phyloP scores from a whole-genome alignment of 441 rosid genomes.

The Gossypium schwendimanii region DNA sequence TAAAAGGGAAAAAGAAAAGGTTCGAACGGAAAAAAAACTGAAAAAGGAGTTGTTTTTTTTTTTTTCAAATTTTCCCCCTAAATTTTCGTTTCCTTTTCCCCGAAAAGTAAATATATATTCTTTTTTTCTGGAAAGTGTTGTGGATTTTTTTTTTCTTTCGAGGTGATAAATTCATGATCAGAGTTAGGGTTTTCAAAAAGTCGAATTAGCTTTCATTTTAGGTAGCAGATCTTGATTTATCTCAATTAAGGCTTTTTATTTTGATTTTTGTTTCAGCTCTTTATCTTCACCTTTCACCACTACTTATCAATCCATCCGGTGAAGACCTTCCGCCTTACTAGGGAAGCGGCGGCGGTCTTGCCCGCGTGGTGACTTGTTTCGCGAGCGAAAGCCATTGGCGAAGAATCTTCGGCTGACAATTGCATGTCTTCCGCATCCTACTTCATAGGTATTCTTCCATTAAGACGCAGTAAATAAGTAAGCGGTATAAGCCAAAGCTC shows the following conservation, averaged over 20 bases:
- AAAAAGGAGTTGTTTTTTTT: not conserved
- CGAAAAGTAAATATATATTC: not conserved
- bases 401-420: not conserved
- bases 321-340: not conserved
- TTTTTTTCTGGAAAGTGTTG: not conserved
- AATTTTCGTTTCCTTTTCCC: not conserved
- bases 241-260: not conserved
- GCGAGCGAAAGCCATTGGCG: not conserved
- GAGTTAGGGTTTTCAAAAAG: constrained; percentile 51
- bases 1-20: not conserved
- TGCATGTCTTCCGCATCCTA: not conserved
- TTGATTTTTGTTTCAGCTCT: not conserved
- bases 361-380: not conserved
- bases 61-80: not conserved
- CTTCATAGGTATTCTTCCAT: not conserved
- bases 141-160: not conserved
- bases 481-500: constrained; percentile 6
- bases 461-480: not conserved
- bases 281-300: not conserved
- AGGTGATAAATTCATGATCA: constrained; percentile 21
- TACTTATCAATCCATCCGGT: not conserved
- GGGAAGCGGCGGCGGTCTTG: not conserved
- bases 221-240: constrained; percentile 39
- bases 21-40: constrained; percentile 10
- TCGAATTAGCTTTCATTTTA: constrained; percentile 29